Conservation (phyloP, 148 eudicot species). For the Cornus florida region DNA sequence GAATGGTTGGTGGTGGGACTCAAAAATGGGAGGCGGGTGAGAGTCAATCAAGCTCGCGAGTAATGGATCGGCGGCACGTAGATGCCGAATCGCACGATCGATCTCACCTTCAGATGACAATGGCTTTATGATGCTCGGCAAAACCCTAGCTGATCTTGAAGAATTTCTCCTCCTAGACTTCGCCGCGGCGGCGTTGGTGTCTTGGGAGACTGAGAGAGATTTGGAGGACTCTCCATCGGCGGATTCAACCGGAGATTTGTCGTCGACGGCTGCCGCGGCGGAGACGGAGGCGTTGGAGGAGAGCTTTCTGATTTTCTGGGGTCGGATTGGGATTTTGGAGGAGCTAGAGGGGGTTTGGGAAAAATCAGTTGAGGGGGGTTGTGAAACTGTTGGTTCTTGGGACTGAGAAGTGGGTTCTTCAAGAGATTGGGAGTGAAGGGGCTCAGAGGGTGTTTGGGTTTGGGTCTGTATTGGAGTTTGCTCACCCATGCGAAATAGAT, state of each 20-base stretch:
- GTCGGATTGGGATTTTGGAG: constrained; percentile 54
- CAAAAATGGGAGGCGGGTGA: constrained; percentile 33
- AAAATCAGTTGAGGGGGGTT: constrained; percentile 13
- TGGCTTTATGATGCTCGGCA: constrained; percentile 29
- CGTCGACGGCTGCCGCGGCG: not conserved
- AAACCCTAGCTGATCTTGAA: constrained; percentile 13
- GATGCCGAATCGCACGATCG: constrained; percentile 30
- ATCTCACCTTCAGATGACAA: constrained; percentile 34
- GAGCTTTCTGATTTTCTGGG: constrained; percentile 46
- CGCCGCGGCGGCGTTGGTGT: constrained; percentile 8
- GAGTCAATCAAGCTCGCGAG: constrained; percentile 29
- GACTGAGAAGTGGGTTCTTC: constrained; percentile 8
- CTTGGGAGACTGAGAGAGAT: constrained; percentile 3
- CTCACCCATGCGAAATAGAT: constrained; percentile 21
- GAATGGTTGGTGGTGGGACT: constrained; percentile 36
- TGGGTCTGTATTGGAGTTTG: constrained; percentile 20
- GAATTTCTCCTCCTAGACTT: constrained; percentile 23
- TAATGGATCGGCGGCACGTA: constrained; percentile 29
- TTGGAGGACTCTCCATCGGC: constrained; percentile 6
- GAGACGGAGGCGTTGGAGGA: constrained; percentile 13
- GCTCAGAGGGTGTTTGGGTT: constrained; percentile 10
- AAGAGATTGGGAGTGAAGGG: constrained; percentile 7
- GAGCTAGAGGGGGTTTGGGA: constrained; percentile 27
- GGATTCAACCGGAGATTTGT: not conserved
- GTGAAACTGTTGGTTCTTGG: constrained; percentile 1